These are phyloP conservation scores for Pyrus pyrifolia DNA, from an alignment of 306 rosid species.

Conservation along the genomic window DNA sequence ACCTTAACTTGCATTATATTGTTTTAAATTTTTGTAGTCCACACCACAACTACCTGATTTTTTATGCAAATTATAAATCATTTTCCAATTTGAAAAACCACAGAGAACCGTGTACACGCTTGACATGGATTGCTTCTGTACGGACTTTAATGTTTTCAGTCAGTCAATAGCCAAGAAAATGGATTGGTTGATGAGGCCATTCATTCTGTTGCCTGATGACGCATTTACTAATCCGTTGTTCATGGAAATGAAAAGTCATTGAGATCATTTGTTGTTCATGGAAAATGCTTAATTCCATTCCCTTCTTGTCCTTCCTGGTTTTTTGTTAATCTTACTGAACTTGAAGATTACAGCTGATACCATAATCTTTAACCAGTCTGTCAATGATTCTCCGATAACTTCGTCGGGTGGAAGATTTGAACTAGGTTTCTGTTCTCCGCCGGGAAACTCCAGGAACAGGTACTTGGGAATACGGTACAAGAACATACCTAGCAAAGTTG, in stretches of 20 bases:
- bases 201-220: not conserved
- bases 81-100: not conserved
- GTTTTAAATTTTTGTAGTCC: not conserved
- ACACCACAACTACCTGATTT: not conserved
- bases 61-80: not conserved
- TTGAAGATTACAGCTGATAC: not conserved
- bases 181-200: not conserved
- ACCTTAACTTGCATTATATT: too few relatives aligned
- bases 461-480: conserved; percentile 18
- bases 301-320: not conserved
- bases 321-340: not conserved
- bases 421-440: conserved; percentile 14
- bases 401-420: not conserved
- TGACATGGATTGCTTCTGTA: too few relatives aligned
- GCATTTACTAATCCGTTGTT: not conserved
- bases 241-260: not conserved
- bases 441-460: not conserved
- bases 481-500: not conserved
- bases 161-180: too few relatives aligned
- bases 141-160: too few relatives aligned
- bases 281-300: not conserved
- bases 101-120: too few relatives aligned
- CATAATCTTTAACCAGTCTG: not conserved
- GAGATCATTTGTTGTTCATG: not conserved
- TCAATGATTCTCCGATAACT: not conserved